Conservation (phyloP, 805 yeast genomes). For the Pichia scutulata region DNA sequence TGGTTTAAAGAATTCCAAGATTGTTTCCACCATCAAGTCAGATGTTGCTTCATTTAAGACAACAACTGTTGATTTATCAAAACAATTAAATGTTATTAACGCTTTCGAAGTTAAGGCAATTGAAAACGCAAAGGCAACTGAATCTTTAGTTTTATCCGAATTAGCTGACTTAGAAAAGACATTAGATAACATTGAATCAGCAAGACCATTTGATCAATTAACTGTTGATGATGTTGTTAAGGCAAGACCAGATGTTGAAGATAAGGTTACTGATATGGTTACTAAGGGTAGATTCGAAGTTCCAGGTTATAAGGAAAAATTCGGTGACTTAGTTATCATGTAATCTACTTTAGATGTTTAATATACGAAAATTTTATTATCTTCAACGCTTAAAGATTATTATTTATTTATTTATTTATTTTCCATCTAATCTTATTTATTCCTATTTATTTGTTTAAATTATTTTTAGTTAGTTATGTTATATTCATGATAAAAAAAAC, state of each 20-base stretch:
- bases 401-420: slow-evolving; percentile 12
- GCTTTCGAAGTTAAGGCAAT: slow-evolving; percentile 92
- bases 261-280: slow-evolving; percentile 90
- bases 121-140: slow-evolving; percentile 92
- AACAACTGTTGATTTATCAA: slow-evolving; percentile 74
- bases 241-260: slow-evolving; percentile 97
- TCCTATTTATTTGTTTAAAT: background rate
- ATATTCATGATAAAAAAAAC: background rate
- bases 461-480: background rate
- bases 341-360: slow-evolving; percentile 21
- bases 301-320: slow-evolving; percentile 97
- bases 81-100: slow-evolving; percentile 86
- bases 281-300: slow-evolving; percentile 96
- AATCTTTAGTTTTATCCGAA: slow-evolving; percentile 80
- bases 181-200: slow-evolving; percentile 86
- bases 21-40: slow-evolving; percentile 73
- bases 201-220: slow-evolving; percentile 96
- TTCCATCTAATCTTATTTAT: slow-evolving; percentile 1
- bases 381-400: background rate
- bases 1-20: slow-evolving; percentile 69
- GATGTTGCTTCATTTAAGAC: slow-evolving; percentile 75
- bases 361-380: slow-evolving; percentile 8
- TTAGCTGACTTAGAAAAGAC: slow-evolving; percentile 80
- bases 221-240: slow-evolving; percentile 90
- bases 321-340: slow-evolving; percentile 95